Base-by-base conservation (phyloP, 495 filamentous ascomycete genomes). In the Friedmanniomyces simplex region DNA sequence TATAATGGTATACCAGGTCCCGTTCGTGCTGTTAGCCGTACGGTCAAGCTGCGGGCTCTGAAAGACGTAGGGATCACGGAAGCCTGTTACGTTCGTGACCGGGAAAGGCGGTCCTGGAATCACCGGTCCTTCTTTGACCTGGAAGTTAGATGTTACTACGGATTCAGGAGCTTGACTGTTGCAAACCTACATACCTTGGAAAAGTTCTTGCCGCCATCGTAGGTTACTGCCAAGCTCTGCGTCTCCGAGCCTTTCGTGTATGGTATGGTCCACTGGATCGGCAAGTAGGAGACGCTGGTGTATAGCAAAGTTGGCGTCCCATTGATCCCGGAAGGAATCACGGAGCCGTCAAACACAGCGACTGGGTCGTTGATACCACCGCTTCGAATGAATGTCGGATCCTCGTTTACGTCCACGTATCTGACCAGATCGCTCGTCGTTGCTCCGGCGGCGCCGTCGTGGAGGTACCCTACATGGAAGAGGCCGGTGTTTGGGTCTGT, bases 41-140 rank as follows among this genome's bases (percentile, higher is more conserved):
- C 13, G 26, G 20, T 52, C 49, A 10, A 52, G 49, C 49, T 52
- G 12, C 2, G 49, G 49, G 26, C 49, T 52, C 49, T 52, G 49
- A 26, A 52, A 52, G 13, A 52, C 49, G 26, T 34, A 52, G 2
- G 49, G 49, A 52, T 52, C 49, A 32, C 49, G 49, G 49, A 52
- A 52, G 49, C 49, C 49, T 25, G 49, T 52, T 10, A 52, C 49
- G 34, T 52, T 52, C 11, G 30, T 36, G 8, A 36, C 26, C 49
- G 30, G 26, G 20, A 32, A 52, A 16, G 49, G 49, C 7, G 49
- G 49, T 13, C 49, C 46, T 5, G 20, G 46, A 16, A 43, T 49
- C 3, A 14, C 18, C 6, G 25, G 21, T 12, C 25, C 46, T 25
- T 24, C 13, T 2, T 28, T 26, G 18, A 14, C 4, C 20, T 49